Evolutionary conservation across 495 filamentous ascomycete genomes (phyloP).

Genomic region (Xylaria nigripes): DNA sequence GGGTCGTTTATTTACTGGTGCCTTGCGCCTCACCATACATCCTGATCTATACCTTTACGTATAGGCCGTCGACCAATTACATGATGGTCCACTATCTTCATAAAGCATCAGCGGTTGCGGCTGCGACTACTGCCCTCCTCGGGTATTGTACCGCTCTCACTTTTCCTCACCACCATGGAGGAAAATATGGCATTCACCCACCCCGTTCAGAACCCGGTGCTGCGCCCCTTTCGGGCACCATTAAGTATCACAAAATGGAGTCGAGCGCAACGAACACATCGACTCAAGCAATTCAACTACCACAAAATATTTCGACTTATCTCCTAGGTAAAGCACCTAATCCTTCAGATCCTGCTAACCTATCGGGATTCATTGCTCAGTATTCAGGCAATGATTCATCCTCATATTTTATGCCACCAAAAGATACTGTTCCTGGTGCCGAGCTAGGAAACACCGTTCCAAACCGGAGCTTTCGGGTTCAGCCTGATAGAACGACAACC

Average conservation of each 20-base stretch:
- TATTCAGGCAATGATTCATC: not conserved
- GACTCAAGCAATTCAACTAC: not conserved
- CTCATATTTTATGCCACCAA: not conserved
- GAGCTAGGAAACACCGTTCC: not conserved
- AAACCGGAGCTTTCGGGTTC: not conserved
- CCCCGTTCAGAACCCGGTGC: too few species aligned
- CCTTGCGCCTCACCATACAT: too few species aligned
- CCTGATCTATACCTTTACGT: too few species aligned
- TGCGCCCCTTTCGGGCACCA: not conserved
- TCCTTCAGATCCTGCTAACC: not conserved
- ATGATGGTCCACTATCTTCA: too few species aligned
- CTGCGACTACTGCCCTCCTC: too few species aligned
- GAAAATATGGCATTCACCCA: too few species aligned
- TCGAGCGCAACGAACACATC: not conserved
- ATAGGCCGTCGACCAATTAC: too few species aligned
- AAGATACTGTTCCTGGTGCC: not conserved
- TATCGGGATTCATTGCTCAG: not conserved
- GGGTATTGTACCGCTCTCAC: too few species aligned
- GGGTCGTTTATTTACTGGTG: too few species aligned
- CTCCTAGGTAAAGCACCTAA: not conserved
- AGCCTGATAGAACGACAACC: not conserved
- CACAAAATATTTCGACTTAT: not conserved
- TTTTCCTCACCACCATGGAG: too few species aligned
- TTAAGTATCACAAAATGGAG: not conserved
- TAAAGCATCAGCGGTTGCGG: too few species aligned